These are phyloP conservation scores for Cardamine resedifolia DNA, from an alignment of 345 rosid species.

Conservation along the genomic window DNA sequence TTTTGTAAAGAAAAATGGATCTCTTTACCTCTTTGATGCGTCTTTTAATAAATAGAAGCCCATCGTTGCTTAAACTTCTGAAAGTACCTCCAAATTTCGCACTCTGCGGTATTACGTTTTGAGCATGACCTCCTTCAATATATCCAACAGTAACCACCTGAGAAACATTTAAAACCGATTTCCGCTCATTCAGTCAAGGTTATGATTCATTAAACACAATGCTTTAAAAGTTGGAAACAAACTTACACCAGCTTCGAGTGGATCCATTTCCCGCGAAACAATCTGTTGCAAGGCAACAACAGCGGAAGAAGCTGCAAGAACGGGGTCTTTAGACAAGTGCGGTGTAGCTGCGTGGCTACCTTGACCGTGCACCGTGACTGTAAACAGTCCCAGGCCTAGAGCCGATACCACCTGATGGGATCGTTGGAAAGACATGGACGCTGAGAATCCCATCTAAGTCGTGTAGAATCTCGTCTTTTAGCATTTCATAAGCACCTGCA, in stretches of 20 bases:
- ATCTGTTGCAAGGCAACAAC: constrained; percentile 70
- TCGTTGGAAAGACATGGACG: constrained; percentile 56
- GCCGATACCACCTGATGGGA: constrained; percentile 51
- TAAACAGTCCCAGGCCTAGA: constrained; percentile 58
- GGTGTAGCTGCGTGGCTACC: constrained; percentile 68
- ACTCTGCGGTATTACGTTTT: constrained; percentile 56
- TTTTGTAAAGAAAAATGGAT: constrained; percentile 21
- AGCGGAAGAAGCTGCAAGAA: constrained; percentile 63
- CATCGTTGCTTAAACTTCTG: constrained; percentile 57
- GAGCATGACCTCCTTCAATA: constrained; percentile 60
- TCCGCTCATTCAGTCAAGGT: neutral
- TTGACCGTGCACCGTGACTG: constrained; percentile 54
- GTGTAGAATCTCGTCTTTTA: constrained; percentile 55
- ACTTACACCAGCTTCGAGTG: constrained; percentile 64
- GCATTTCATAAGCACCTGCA: constrained; percentile 68
- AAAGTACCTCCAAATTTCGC: constrained; percentile 63
- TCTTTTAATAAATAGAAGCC: constrained; percentile 50
- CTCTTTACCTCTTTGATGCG: constrained; percentile 58
- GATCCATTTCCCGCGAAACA: constrained; percentile 66
- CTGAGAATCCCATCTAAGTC: constrained; percentile 57
- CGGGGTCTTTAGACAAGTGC: constrained; percentile 55
- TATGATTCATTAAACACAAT: neutral
- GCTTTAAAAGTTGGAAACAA: neutral
- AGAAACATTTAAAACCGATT: neutral
- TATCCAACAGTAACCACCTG: constrained; percentile 69